Conservation (phyloP, 441 rosid genomes). For the Bocquillonia castaneifolia region DNA sequence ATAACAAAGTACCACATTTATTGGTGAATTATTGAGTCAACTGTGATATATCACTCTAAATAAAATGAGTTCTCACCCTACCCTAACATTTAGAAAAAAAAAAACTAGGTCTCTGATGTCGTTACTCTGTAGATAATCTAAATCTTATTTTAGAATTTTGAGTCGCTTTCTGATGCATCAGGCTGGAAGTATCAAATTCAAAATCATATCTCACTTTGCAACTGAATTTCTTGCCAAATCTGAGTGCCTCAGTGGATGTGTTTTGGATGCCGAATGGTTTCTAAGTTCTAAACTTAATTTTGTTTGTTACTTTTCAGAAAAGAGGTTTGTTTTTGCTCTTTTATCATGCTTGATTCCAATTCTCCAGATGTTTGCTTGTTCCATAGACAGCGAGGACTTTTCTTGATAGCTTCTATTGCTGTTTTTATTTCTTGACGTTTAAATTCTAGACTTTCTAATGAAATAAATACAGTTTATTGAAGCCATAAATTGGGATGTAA, state of each 20-base stretch:
- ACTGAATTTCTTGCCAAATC: neutral
- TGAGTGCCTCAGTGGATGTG: neutral
- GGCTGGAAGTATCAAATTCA: neutral
- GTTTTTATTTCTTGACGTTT: neutral
- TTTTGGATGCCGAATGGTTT: neutral
- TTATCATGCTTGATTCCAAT: neutral
- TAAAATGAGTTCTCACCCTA: neutral
- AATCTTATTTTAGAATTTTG: neutral
- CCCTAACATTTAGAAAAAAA: neutral
- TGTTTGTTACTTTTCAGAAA: neutral
- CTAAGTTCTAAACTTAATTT: neutral
- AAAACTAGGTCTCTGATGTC: neutral
- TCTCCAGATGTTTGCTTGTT: neutral
- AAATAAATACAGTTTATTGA: neutral
- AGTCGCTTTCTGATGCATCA: neutral
- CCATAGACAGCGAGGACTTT: neutral
- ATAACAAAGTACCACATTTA: slow-evolving; percentile 8
- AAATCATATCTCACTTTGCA: neutral
- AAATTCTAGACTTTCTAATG: neutral
- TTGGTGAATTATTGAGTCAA: neutral
- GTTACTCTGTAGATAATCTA: neutral
- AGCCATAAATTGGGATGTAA: neutral
- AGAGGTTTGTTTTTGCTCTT: neutral
- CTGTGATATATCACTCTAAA: neutral
- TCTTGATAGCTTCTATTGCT: too few relatives aligned